These are phyloP conservation scores for Pythium aphanidermatum DNA, from an alignment of 352 stramenopile species.

Conservation along the genomic window DNA sequence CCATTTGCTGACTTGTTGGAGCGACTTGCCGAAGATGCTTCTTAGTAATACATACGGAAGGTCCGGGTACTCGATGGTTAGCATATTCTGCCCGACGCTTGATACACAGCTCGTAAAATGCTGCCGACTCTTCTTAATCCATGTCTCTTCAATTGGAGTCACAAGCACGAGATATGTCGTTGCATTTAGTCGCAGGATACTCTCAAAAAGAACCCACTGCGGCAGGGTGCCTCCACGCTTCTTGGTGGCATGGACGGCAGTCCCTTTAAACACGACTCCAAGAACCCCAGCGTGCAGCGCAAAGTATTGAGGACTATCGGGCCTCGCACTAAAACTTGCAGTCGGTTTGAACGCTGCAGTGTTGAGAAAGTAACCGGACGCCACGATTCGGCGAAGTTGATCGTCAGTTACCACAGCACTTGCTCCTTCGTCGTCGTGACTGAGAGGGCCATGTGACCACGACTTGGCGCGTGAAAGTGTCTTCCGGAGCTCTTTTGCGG, in stretches of 20 bases:
- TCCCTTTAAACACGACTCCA: slow-evolving; percentile 3
- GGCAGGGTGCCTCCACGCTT: slow-evolving; percentile 1
- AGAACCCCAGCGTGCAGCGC: slow-evolving; percentile 16
- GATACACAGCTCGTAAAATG: slow-evolving; percentile 10
- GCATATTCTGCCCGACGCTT: slow-evolving; percentile 2
- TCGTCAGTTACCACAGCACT: background rate
- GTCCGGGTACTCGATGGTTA: slow-evolving; percentile 1
- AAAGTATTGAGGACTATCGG: slow-evolving; percentile 13
- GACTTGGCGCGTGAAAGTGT: slow-evolving; percentile 13
- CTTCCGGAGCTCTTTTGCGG: slow-evolving; percentile 12
- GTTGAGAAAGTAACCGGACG: slow-evolving; percentile 22
- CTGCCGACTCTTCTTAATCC: slow-evolving; percentile 17
- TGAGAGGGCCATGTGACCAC: background rate
- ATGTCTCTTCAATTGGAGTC: slow-evolving; percentile 20
- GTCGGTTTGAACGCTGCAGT: slow-evolving; percentile 15
- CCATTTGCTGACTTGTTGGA: slow-evolving; percentile 10
- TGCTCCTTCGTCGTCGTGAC: background rate
- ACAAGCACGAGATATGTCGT: slow-evolving; percentile 6
- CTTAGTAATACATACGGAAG: slow-evolving; percentile 9
- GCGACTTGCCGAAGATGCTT: slow-evolving; percentile 18
- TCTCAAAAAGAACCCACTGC: slow-evolving; percentile 18
- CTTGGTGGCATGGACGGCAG: slow-evolving; percentile 4
- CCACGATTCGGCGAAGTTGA: slow-evolving; percentile 7
- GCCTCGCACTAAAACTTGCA: background rate
- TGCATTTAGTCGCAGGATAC: slow-evolving; percentile 10